Conservation (phyloP, 495 filamentous ascomycete species). For the Hypomontagnella submonticulosa region DNA sequence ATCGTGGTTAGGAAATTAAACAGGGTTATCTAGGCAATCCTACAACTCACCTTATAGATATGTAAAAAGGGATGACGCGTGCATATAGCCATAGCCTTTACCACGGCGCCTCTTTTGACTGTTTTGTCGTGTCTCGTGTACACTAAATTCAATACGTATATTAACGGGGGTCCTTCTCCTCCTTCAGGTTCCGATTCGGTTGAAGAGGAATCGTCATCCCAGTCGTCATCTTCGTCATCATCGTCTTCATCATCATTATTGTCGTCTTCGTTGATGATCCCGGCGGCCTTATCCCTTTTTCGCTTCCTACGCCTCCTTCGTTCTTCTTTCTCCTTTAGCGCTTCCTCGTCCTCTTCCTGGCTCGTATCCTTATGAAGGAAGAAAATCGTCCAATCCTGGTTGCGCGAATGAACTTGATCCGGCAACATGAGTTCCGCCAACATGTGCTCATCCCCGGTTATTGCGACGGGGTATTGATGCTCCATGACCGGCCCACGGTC, state of each 20-base stretch:
- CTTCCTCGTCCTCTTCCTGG: conserved; percentile 78
- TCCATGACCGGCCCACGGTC: conserved; percentile 98
- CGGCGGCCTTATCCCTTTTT: conserved; percentile 61
- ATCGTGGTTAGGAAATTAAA: conserved; percentile 40
- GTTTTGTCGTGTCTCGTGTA: conserved; percentile 97
- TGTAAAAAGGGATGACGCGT: conserved; percentile 98
- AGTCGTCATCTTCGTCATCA: conserved; percentile 65
- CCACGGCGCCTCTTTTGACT: conserved; percentile 90
- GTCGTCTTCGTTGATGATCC: conserved; percentile 63
- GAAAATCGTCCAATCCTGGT: conserved; percentile 99
- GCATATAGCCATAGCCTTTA: conserved; percentile 99
- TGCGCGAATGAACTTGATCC: conserved; percentile 93
- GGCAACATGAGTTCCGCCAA: conserved; percentile 98
- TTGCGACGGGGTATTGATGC: conserved; percentile 92
- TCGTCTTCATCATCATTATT: conserved; percentile 54
- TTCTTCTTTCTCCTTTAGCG: conserved; percentile 63
- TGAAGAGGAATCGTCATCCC: conserved; percentile 65
- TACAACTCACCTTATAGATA: conserved; percentile 85
- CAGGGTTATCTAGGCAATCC: conserved; percentile 5
- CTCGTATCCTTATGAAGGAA: conserved; percentile 95
- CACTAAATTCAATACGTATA: conserved; percentile 97
- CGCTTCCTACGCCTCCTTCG: conserved; percentile 56
- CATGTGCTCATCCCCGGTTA: conserved; percentile 98
- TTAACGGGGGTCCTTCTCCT: conserved; percentile 85
- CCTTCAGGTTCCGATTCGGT: conserved; percentile 70